Conservation (phyloP, 164 flowering plant species). For the Vitis vinifera region DNA sequence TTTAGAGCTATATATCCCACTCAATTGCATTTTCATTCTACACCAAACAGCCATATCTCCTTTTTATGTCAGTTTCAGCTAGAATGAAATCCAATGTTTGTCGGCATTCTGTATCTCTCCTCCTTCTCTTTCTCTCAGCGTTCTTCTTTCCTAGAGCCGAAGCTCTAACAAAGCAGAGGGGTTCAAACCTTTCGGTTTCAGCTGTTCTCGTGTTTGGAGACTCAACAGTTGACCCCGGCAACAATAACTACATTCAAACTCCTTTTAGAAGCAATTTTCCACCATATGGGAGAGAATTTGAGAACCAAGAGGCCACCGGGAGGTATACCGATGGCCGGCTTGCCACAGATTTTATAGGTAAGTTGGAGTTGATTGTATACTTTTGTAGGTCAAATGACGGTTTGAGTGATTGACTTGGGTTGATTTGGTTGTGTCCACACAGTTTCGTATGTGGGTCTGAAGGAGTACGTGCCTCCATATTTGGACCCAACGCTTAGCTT, state of each 20-base stretch:
- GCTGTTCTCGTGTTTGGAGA: slow-evolving; percentile 71
- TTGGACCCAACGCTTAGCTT: slow-evolving; percentile 53
- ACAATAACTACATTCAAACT: slow-evolving; percentile 53
- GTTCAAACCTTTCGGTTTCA: slow-evolving; percentile 22
- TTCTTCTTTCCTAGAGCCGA: neutral
- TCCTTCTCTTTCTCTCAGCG: neutral
- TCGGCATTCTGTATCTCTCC: neutral
- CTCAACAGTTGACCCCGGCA: slow-evolving; percentile 76
- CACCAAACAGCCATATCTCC: no score
- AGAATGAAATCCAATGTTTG: neutral
- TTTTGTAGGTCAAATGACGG: neutral
- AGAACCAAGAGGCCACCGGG: slow-evolving; percentile 49
- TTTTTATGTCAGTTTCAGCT: neutral
- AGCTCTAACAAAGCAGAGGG: slow-evolving; percentile 2
- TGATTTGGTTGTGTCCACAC: slow-evolving; percentile 1
- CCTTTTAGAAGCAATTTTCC: slow-evolving; percentile 44
- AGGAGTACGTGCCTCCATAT: slow-evolving; percentile 64
- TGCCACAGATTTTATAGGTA: slow-evolving; percentile 56
- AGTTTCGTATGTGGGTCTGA: slow-evolving; percentile 65
- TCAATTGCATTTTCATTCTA: no score
- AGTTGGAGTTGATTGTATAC: neutral
- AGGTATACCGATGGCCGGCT: slow-evolving; percentile 63
- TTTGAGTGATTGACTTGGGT: slow-evolving; percentile 1
- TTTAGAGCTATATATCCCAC: no score
- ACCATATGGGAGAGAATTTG: slow-evolving; percentile 65